Evolutionary conservation across 495 filamentous ascomycete species (phyloP), one percentile per base, ranked within the genome.

Genomic region (Tetracladium setigerum): DNA sequence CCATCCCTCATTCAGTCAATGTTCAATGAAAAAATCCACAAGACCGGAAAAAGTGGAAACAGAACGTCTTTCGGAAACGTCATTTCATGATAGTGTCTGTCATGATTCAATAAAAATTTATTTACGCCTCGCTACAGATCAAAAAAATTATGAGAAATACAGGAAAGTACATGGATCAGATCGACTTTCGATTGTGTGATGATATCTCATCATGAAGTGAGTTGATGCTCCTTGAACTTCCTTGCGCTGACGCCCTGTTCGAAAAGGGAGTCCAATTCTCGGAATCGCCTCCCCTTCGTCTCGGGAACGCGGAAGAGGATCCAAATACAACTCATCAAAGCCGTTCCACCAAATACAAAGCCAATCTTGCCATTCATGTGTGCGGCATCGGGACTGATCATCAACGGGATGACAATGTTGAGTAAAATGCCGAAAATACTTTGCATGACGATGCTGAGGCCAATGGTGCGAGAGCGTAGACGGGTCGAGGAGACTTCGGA

Each of bases 251-350:
- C 67, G 1, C 66, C 61, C 33, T 70, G 63, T 63, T 86, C 73
- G 60, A 87, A 89, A 31, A 89, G 68, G 18, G 82, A 39, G 56
- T 87, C 83, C 47, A 89, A 61, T 60, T 87, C 84, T 10, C 79
- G 82, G 55, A 83, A 89, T 0, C 79, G 76, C 35, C 83, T 76
- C 11, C 80, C 82, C 2, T 67, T 63, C 0, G 84, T 83, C 53
- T 87, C 84, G 0, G 83, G 84, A 3, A 89, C 74, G 11, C 83
- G 77, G 70, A 87, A 86, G 63, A 76, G 87, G 0, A 74, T 73
- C 63, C 83, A 87, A 3, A 86, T 62, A 43, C 39, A 22, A 18
- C 18, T 27, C 30, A 38, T 14, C 14, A 47, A 10, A 14, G 72
- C 73, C 10, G 78, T 57, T 0, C 74, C 78, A 9, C 74, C 78